A percentile compares a stretch with the other conserved stretches of the same genome.
Conservation (phyloP, 192 early-diverging fungal species). For the Backusella westeae region DNA sequence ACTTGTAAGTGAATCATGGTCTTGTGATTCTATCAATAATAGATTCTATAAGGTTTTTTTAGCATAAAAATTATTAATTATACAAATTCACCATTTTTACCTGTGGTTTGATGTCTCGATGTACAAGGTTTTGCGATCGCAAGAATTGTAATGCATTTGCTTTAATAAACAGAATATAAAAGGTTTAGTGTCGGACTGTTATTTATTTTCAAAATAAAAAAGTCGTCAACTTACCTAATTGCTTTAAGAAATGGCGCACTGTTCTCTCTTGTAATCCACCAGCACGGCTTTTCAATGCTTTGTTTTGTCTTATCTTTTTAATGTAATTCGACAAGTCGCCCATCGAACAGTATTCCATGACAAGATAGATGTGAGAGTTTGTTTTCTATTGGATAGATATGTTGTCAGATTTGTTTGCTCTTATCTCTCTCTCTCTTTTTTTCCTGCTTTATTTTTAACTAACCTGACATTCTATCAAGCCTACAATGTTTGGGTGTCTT, state of each 20-base stretch:
- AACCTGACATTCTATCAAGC: slow-evolving; percentile 86
- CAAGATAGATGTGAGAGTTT: slow-evolving; percentile 88
- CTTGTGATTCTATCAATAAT: slow-evolving; percentile 64
- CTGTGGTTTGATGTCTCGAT: slow-evolving; percentile 98
- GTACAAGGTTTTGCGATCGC: slow-evolving; percentile 83
- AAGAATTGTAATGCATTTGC: slow-evolving; percentile 88
- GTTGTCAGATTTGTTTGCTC: background rate
- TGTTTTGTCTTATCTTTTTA: slow-evolving; percentile 56
- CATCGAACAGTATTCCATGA: slow-evolving; percentile 97
- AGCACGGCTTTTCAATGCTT: slow-evolving; percentile 52
- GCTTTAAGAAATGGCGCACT: slow-evolving; percentile 82
- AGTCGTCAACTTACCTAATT: slow-evolving; percentile 58
- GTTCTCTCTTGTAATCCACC: slow-evolving; percentile 82
- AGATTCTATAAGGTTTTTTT: slow-evolving; percentile 63
- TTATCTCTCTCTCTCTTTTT: background rate
- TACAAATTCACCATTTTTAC: slow-evolving; percentile 32
- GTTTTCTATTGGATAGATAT: slow-evolving; percentile 63
- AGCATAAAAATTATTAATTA: background rate
- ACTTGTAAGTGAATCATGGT: slow-evolving; percentile 32
- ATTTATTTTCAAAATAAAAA: background rate
- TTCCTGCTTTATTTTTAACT: background rate
- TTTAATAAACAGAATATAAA: slow-evolving; percentile 22
- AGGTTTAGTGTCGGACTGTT: slow-evolving; percentile 13
- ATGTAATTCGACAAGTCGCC: slow-evolving; percentile 94
- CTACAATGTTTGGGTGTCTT: slow-evolving; percentile 84